Percentiles rank a stretch among this genome's conserved stretches.
These are phyloP conservation scores for Capronia americana DNA, from an alignment of 2,329 filamentous ascomycete species.

Conservation along the genomic window DNA sequence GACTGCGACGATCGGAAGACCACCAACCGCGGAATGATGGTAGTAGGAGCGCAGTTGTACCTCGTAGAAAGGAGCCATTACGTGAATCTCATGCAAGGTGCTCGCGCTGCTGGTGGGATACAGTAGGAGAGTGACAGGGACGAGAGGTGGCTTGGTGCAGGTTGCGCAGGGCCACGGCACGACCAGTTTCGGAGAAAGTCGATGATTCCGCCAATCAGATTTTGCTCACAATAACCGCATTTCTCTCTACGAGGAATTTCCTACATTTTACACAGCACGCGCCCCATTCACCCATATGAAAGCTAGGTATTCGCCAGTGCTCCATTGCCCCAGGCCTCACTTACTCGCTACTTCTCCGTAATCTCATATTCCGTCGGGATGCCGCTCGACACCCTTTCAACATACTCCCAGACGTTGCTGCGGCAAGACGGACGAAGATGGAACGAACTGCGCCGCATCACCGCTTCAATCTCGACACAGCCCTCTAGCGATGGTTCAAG, in stretches of 20 bases:
- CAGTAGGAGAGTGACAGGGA: too few species aligned
- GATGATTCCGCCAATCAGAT: slow-evolving; percentile 38
- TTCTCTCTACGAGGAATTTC: neutral
- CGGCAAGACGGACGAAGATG: slow-evolving; percentile 86
- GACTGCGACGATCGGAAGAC: too few species aligned
- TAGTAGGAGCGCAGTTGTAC: too few species aligned
- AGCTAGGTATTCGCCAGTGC: neutral
- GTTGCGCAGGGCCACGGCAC: too few species aligned
- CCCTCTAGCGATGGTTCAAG: slow-evolving; percentile 90
- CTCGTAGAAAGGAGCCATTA: too few species aligned
- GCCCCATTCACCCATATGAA: neutral
- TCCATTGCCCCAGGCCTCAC: neutral
- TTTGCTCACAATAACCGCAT: neutral
- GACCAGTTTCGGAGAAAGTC: neutral
- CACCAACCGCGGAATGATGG: too few species aligned
- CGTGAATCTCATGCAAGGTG: too few species aligned
- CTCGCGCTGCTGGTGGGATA: too few species aligned
- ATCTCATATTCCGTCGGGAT: slow-evolving; percentile 64
- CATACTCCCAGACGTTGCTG: slow-evolving; percentile 84
- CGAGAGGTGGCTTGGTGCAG: too few species aligned
- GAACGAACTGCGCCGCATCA: slow-evolving; percentile 92
- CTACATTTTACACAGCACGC: neutral
- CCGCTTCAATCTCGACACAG: slow-evolving; percentile 90
- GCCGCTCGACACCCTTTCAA: slow-evolving; percentile 93
- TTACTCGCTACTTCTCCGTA: neutral